phyloP scores from a whole-genome alignment of 495 filamentous ascomycete genomes.

The Aspergillus steynii region DNA sequence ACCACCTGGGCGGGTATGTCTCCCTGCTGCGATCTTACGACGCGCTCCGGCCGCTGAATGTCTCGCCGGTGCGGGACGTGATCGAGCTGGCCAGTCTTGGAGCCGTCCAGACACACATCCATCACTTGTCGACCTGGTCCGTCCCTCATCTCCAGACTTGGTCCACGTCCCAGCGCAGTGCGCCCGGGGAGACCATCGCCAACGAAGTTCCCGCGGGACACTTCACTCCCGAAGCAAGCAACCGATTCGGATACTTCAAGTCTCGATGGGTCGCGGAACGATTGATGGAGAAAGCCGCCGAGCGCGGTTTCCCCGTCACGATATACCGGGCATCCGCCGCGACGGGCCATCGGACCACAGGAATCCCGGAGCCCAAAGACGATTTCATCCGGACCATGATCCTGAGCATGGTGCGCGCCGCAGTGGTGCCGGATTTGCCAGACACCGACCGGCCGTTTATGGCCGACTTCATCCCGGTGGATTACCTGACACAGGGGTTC shows the following conservation, averaged over 20 bases:
- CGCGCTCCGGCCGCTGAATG: slow-evolving; percentile 19
- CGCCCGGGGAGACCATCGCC: neutral
- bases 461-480: slow-evolving; percentile 1
- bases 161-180: slow-evolving; percentile 12
- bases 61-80: slow-evolving; percentile 13
- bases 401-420: slow-evolving; percentile 2
- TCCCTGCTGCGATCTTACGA: slow-evolving; percentile 25
- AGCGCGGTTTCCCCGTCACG: slow-evolving; percentile 22
- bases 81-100: slow-evolving; percentile 20
- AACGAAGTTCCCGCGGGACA: slow-evolving; percentile 11
- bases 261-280: slow-evolving; percentile 23
- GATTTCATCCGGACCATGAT: slow-evolving; percentile 14
- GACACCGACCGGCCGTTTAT: neutral
- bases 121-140: slow-evolving; percentile 31
- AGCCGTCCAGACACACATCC: neutral
- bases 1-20: slow-evolving; percentile 22
- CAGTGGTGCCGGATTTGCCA: neutral
- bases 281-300: slow-evolving; percentile 19
- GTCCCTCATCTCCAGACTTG: slow-evolving; percentile 29
- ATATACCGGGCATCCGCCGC: slow-evolving; percentile 18
- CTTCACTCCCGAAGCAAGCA: slow-evolving; percentile 6
- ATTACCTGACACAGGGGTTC: neutral
- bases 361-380: slow-evolving; percentile 12
- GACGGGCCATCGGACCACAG: slow-evolving; percentile 14
- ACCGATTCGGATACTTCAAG: slow-evolving; percentile 24